Base-by-base conservation (phyloP, 2,329 filamentous ascomycete species). In the Capronia coronata region DNA sequence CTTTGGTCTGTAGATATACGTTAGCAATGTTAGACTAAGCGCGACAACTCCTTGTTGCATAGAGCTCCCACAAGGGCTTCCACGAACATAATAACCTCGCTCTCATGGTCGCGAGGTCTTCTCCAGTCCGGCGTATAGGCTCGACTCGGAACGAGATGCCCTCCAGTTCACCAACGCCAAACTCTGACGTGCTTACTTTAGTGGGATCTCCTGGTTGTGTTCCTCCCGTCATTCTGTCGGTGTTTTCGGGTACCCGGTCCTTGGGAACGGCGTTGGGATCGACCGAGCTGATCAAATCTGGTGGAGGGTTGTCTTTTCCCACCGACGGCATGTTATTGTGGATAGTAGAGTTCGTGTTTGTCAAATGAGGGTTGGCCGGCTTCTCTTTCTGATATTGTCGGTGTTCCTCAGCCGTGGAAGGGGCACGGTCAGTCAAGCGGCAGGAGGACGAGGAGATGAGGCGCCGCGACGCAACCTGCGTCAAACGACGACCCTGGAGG, bases 91-190 rank as follows among this genome's bases (percentile, higher is more conserved):
- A 75, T 64, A 98, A 80, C 58, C 93, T 82, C 34, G 93, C 90
- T 61, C 91, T 82, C 81, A 86, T 95, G 29, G 91, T 98, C 60
- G 79, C 77, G 40, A 79, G 73, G 71, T 93, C 86, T 70, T 98
- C 93, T 62, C 89, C 89, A 7, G 78, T 79, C 43, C 93, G 79
- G 54, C 86, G 81, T 59, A 97, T 70, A n/a, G 93, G 93, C 75
- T 94, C 87, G 63, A 97, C 83, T 67, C 81, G 86, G 72, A 97
- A 95, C 51, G 79, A 78, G 56, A 84, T 86, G 59, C 88, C 88
- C 66, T 94, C 82, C 63, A 96, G 81, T 75, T 96, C 88, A 64
- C 88, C 89, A 62, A 93, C 86, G 38, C 75, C 82, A 53, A 94
- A 77, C 60, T 95, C 87, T 52, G 75, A 63, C 78, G 78, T 62